A percentile compares a stretch with the other conserved stretches of the same genome.
phyloP scores from a whole-genome alignment of 176 grass and related monocot species.

The Puccinellia tenuiflora region DNA sequence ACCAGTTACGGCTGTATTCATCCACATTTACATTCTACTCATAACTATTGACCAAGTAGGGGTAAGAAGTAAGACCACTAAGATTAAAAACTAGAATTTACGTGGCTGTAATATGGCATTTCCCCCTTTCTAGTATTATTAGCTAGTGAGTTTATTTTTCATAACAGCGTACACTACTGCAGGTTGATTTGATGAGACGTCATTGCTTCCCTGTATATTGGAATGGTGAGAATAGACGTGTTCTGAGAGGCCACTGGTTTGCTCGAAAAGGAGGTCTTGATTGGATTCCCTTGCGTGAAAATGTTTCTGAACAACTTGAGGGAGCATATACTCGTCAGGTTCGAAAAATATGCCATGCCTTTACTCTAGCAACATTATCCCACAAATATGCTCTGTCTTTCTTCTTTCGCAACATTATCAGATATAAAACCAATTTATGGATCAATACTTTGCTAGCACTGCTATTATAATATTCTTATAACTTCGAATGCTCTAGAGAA shows the following conservation, averaged over 20 bases:
- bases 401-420: background rate
- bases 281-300: slow-evolving; percentile 94
- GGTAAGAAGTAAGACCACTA: background rate
- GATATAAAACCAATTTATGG: background rate
- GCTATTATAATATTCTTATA: background rate
- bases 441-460: background rate
- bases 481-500: background rate
- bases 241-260: slow-evolving; percentile 94
- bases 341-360: slow-evolving; percentile 9
- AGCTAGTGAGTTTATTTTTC: background rate
- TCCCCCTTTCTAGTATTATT: slow-evolving; percentile 1
- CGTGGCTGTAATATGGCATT: background rate
- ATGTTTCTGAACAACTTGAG: slow-evolving; percentile 93
- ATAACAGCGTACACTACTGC: slow-evolving; percentile 17
- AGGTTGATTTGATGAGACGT: slow-evolving; percentile 86
- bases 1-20: background rate
- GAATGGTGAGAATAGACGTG: slow-evolving; percentile 93
- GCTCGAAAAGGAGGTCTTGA: slow-evolving; percentile 80
- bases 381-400: background rate
- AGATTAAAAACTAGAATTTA: background rate
- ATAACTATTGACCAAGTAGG: background rate
- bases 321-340: slow-evolving; percentile 77
- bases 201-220: slow-evolving; percentile 99
- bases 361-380: background rate
- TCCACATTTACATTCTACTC: background rate